phyloP scores from a whole-genome alignment of 345 rosid species.

The Cardamine resedifolia region DNA sequence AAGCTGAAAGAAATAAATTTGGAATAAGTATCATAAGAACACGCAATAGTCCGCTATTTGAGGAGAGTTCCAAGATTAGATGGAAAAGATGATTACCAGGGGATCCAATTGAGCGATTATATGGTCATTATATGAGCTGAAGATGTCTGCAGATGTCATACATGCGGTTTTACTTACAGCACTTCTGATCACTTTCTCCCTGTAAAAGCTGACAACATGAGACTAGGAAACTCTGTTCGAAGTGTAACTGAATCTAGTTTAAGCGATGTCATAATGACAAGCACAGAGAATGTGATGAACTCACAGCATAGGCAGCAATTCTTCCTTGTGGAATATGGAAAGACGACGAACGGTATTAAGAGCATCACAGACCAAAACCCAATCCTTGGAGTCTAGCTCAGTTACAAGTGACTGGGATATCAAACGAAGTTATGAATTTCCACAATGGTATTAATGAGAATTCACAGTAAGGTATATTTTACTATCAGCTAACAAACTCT shows the following conservation, averaged over 20 bases:
- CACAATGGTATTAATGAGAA: background rate
- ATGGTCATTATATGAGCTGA: constrained; percentile 58
- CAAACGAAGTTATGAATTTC: background rate
- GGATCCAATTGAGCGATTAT: constrained; percentile 64
- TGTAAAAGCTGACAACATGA: constrained; percentile 36
- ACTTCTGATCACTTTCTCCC: constrained; percentile 74
- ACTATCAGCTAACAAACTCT: too few relatives aligned
- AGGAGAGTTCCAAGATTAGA: background rate
- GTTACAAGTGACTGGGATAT: constrained; percentile 48
- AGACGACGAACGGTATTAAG: constrained; percentile 67
- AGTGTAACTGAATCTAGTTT: background rate
- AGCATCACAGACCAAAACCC: constrained; percentile 70
- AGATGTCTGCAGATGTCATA: constrained; percentile 80
- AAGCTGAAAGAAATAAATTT: constrained; percentile 50
- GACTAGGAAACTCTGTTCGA: constrained; percentile 7
- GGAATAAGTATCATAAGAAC: background rate
- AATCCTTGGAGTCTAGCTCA: constrained; percentile 78
- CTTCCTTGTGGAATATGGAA: constrained; percentile 69
- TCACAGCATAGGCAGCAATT: constrained; percentile 55
- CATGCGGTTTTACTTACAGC: constrained; percentile 89
- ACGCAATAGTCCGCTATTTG: background rate
- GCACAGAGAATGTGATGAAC: constrained; percentile 32
- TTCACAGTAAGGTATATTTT: background rate
- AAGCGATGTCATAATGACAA: background rate
- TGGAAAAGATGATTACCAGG: constrained; percentile 47